Percentiles rank a stretch among this genome's conserved stretches.
Evolutionary conservation across 1,139 yeast species (phyloP).

Genomic region (Pichia sp.): DNA sequence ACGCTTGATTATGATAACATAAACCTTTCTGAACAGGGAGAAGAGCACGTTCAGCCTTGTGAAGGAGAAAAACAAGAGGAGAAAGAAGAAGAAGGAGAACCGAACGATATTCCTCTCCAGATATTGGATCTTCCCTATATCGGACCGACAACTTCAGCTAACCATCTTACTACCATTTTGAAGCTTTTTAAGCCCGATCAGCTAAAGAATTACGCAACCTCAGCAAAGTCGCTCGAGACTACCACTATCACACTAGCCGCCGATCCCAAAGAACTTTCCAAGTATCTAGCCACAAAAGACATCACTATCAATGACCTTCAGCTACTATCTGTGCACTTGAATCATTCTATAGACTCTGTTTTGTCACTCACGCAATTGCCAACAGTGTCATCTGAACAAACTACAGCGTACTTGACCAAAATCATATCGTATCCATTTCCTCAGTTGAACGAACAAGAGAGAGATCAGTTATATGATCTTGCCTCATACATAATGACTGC

Average conservation of each 20-base stretch:
- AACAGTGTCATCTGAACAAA: conserved; percentile 18
- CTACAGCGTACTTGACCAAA: conserved; percentile 58
- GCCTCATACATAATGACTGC: conserved; percentile 70
- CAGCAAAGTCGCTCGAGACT: conserved; percentile 5
- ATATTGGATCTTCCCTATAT: too few species aligned
- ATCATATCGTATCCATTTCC: conserved; percentile 50
- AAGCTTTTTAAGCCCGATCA: conserved; percentile 44
- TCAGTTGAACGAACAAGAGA: conserved; percentile 37
- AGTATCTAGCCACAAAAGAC: conserved; percentile 1
- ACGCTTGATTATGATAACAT: background rate
- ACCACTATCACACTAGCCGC: background rate
- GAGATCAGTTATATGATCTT: conserved; percentile 40
- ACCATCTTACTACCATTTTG: conserved; percentile 37
- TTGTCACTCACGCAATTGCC: conserved; percentile 11
- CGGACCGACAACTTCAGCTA: too few species aligned
- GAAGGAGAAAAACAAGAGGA: too few species aligned
- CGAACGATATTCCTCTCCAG: too few species aligned
- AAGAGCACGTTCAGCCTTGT: too few species aligned
- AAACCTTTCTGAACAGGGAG: background rate
- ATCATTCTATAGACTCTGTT: conserved; percentile 1
- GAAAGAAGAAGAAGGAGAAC: too few species aligned
- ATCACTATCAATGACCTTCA: conserved; percentile 1
- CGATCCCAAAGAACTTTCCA: background rate
- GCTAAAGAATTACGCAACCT: conserved; percentile 45
- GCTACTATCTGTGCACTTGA: conserved; percentile 2